Evolutionary conservation across 2,329 filamentous ascomycete genomes (phyloP), one percentile per base, ranked within the genome.

Genomic region (Thelonectria olida): DNA sequence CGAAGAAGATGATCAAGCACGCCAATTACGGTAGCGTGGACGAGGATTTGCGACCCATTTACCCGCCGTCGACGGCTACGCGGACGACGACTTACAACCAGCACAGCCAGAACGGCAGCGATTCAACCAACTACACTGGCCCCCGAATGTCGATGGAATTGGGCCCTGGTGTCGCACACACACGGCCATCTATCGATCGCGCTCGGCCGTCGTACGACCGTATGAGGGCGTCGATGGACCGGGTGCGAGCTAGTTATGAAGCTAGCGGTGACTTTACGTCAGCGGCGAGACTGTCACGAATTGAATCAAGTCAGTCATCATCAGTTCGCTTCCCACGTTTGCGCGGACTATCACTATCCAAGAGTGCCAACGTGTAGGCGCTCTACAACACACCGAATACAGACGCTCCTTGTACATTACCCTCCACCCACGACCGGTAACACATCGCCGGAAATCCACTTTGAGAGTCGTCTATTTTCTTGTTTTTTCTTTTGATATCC

Each of bases 31-130:
- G 84, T 57, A 90, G 87, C 68, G 84, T 93, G 61, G 91, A 96
- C 73, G 94, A 98, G 78, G 95, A 97, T 73, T 86, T 92, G 76
- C 88, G 93, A 67, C 94, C 94, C 28, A 97, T 98, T 72, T 98
- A 98, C 78, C 92, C 95, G 50, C 93, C 95, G 13, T 97, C 94
- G 54, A 89, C 95, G 70, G 91, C 92, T 49, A 95, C 92, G 15
- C 85, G 88, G 45, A 88, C 88, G 44, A 95, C 91, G 28, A 76
- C 77, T 20, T 90, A 96, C 74, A 95, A 88, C 65, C 82, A 93
- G 67, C 90, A 90, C 51, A 96, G 92, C 71, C 92, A 97, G 74
- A 96, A 95, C 70, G 93, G 93, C 62, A 97, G 94, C 79, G 94
- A 97, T 77, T 95, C 93, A 63, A 97, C 96, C 50, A 94, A 96